Conservation (phyloP, 2,329 filamentous ascomycete species). For the Dactylella cylindrospora region DNA sequence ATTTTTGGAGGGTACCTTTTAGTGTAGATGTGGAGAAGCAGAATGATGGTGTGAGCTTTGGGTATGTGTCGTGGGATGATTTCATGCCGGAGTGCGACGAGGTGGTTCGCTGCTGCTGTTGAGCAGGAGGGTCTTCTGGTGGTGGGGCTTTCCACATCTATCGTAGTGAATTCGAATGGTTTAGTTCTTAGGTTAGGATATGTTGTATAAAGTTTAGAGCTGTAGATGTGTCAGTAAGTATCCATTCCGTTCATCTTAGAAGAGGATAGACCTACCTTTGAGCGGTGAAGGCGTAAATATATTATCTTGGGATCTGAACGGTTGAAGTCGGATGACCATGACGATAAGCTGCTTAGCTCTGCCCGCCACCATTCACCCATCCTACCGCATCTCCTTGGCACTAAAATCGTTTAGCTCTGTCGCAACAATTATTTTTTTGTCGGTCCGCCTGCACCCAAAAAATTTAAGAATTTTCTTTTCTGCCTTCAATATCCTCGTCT, state of each 20-base stretch:
- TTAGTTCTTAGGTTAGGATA: no score
- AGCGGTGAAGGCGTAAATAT: no score
- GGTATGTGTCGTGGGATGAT: slow-evolving; percentile 49
- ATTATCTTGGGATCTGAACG: no score
- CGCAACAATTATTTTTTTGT: slow-evolving; percentile 12
- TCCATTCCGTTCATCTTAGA: background rate
- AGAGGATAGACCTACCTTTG: background rate
- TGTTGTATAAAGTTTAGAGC: background rate
- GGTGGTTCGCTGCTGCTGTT: slow-evolving; percentile 1
- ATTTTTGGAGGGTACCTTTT: slow-evolving; percentile 59
- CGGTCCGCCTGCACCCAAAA: no score
- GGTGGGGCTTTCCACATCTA: slow-evolving; percentile 36
- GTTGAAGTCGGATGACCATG: background rate
- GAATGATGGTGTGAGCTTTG: slow-evolving; percentile 69
- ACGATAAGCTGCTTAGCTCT: background rate
- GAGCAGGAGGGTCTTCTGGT: slow-evolving; percentile 7
- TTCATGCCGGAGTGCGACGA: slow-evolving; percentile 18
- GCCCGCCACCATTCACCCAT: no score
- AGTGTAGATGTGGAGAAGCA: slow-evolving; percentile 72
- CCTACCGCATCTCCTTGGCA: background rate
- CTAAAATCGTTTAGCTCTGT: slow-evolving; percentile 8
- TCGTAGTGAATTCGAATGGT: no score
- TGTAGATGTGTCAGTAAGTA: slow-evolving; percentile 4
- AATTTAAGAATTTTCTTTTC: slow-evolving; percentile 11
- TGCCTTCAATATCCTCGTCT: background rate